Percentiles rank a stretch among this genome's conserved stretches.
Evolutionary conservation across 192 early-diverging fungal genomes (phyloP).

Genomic region (Coemansia sp.): DNA sequence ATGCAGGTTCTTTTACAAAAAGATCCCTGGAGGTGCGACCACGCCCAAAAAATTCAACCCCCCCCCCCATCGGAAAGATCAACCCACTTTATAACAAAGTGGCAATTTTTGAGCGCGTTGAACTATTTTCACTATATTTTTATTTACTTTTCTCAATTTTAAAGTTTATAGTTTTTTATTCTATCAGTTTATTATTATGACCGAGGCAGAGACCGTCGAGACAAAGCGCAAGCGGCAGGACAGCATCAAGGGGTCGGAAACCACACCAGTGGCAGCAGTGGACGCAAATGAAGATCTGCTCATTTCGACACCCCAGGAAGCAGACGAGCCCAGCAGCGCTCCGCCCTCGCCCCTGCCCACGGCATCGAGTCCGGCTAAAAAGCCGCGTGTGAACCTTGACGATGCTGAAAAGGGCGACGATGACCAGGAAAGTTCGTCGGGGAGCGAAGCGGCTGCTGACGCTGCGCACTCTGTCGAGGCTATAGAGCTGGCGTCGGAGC

Average conservation of each 20-base stretch:
- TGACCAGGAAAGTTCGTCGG: slow-evolving; percentile 1
- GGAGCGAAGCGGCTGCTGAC: slow-evolving; percentile 3
- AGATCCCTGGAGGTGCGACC: too few relatives aligned
- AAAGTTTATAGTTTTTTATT: background rate
- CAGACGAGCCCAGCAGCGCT: too few relatives aligned
- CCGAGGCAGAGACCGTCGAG: slow-evolving; percentile 21
- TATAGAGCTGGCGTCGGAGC: slow-evolving; percentile 4
- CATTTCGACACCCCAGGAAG: too few relatives aligned
- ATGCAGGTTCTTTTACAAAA: background rate
- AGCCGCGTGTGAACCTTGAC: slow-evolving; percentile 26
- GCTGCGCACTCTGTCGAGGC: slow-evolving; percentile 12
- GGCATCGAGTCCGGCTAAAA: slow-evolving; percentile 40
- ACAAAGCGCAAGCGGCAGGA: slow-evolving; percentile 52
- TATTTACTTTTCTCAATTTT: slow-evolving; percentile 2
- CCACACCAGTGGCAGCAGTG: background rate
- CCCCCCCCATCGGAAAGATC: too few relatives aligned
- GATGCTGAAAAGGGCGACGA: slow-evolving; percentile 23
- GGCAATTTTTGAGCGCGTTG: too few relatives aligned
- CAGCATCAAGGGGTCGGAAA: slow-evolving; percentile 19
- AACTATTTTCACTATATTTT: slow-evolving; percentile 4
- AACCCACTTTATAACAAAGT: too few relatives aligned
- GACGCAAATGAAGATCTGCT: too few relatives aligned
- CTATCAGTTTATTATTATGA: slow-evolving; percentile 4
- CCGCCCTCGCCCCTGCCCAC: too few relatives aligned
- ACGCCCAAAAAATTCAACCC: too few relatives aligned